These are phyloP conservation scores for Angomonas ambiguus DNA, from an alignment of 208 protist species.

Conservation along the genomic window DNA sequence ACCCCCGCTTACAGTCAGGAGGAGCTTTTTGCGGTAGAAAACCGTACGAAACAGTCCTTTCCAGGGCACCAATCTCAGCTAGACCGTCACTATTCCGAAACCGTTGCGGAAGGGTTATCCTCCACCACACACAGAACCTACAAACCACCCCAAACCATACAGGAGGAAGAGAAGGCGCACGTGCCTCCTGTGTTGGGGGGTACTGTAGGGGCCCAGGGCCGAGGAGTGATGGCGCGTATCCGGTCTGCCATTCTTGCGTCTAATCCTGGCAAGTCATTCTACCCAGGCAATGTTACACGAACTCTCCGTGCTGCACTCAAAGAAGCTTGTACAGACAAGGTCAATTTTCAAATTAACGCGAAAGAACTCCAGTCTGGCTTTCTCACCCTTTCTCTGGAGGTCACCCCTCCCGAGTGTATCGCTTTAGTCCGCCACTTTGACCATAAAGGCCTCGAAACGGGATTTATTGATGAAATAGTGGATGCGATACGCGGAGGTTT, in stretches of 20 bases:
- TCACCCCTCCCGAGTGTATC: conserved; percentile 49
- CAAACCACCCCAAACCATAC: not conserved
- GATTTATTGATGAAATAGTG: conserved; percentile 41
- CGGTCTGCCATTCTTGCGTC: conserved; percentile 49
- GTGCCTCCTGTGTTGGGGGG: conserved; percentile 55
- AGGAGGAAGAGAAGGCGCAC: conserved; percentile 18
- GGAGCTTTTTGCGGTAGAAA: conserved; percentile 73
- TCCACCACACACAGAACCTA: conserved; percentile 21
- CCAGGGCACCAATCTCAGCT: conserved; percentile 81
- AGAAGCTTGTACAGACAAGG: conserved; percentile 18
- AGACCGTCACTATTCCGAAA: conserved; percentile 39
- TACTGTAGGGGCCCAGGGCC: conserved; percentile 48
- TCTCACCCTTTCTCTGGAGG: conserved; percentile 25
- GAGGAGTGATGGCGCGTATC: conserved; percentile 61
- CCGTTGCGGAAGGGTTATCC: conserved; percentile 4
- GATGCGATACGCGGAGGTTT: conserved; percentile 61
- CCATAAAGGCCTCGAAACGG: conserved; percentile 28
- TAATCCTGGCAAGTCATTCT: conserved; percentile 37
- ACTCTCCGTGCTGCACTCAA: conserved; percentile 42
- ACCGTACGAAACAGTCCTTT: conserved; percentile 62
- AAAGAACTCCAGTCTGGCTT: conserved; percentile 69
- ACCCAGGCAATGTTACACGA: conserved; percentile 73
- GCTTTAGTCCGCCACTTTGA: conserved; percentile 74
- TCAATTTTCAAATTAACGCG: conserved; percentile 41
- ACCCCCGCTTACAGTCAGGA: conserved; percentile 49